Evolutionary conservation across 768 basidiomycete species (phyloP).

Genomic region (Tulasnella sp.): DNA sequence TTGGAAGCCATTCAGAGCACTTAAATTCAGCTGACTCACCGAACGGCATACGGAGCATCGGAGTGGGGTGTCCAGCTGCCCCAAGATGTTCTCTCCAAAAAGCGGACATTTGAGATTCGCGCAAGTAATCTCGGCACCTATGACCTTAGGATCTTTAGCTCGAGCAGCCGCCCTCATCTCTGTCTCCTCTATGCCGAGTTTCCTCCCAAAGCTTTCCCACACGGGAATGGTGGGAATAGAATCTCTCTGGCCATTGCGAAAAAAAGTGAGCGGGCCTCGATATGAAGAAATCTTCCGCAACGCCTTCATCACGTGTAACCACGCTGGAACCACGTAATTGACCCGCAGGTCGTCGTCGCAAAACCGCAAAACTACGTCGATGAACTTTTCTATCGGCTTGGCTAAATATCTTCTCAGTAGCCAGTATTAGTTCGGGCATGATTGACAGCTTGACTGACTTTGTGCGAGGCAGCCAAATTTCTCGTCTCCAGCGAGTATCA

Average conservation of each 20-base stretch:
- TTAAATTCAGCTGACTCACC: background rate
- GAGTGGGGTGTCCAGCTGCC: background rate
- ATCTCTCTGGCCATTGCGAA: background rate
- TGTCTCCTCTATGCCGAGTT: background rate
- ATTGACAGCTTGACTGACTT: background rate
- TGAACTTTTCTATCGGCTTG: background rate
- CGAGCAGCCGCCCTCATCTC: background rate
- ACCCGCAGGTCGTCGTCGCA: background rate
- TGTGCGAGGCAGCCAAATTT: background rate
- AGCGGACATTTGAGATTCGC: background rate
- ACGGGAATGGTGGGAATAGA: background rate
- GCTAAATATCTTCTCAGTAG: background rate
- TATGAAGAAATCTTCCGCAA: background rate
- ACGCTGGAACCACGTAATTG: background rate
- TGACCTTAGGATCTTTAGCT: background rate
- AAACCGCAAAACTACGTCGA: background rate
- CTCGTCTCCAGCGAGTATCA: background rate
- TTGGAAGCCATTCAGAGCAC: background rate
- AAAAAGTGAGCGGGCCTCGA: background rate
- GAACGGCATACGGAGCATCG: background rate
- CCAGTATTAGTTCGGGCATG: background rate
- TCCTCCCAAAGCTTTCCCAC: background rate
- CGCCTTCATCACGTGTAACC: background rate
- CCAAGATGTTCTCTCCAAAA: background rate
- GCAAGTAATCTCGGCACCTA: background rate